These are phyloP conservation scores for Tephrocybe sp. DNA, from an alignment of 768 basidiomycete species.

Conservation along the genomic window DNA sequence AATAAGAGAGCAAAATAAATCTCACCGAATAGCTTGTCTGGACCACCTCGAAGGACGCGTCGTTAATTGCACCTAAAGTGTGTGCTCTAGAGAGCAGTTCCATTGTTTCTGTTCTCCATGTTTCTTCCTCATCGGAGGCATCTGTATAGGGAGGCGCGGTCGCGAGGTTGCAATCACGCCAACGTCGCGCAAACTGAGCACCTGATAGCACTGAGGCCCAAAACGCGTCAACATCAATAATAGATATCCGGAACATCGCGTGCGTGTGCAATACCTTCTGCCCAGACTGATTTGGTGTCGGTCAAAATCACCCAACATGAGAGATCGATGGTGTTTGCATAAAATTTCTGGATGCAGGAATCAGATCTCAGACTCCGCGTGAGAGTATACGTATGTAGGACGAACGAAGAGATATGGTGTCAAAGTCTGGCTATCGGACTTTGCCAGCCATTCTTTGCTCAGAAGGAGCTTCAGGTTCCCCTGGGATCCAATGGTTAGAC, in stretches of 20 bases:
- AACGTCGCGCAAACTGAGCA: conserved; percentile 64
- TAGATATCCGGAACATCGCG: conserved; percentile 9
- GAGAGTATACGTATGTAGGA: neutral
- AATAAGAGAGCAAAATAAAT: conserved; percentile 7
- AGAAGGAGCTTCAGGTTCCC: conserved; percentile 54
- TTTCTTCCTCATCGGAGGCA: conserved; percentile 47
- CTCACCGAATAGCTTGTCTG: conserved; percentile 61
- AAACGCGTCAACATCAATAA: conserved; percentile 6
- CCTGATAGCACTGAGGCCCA: conserved; percentile 55
- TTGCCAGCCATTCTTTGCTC: conserved; percentile 73
- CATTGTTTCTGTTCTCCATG: conserved; percentile 56
- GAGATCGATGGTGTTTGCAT: conserved; percentile 50
- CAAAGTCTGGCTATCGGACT: conserved; percentile 55
- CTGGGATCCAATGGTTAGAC: conserved; percentile 30
- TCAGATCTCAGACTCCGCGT: neutral
- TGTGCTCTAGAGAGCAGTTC: conserved; percentile 57
- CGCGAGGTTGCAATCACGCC: conserved; percentile 56
- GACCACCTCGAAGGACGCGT: conserved; percentile 56
- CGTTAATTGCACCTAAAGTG: conserved; percentile 56
- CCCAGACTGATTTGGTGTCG: conserved; percentile 74
- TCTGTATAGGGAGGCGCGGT: conserved; percentile 26
- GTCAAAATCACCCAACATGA: conserved; percentile 64
- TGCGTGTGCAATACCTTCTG: conserved; percentile 52
- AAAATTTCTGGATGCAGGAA: conserved; percentile 53
- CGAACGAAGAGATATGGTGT: conserved; percentile 73